Evolutionary conservation across 176 grass and related monocot genomes (phyloP), one percentile per base, ranked within the genome.

Genomic region (Triticum turgidum): DNA sequence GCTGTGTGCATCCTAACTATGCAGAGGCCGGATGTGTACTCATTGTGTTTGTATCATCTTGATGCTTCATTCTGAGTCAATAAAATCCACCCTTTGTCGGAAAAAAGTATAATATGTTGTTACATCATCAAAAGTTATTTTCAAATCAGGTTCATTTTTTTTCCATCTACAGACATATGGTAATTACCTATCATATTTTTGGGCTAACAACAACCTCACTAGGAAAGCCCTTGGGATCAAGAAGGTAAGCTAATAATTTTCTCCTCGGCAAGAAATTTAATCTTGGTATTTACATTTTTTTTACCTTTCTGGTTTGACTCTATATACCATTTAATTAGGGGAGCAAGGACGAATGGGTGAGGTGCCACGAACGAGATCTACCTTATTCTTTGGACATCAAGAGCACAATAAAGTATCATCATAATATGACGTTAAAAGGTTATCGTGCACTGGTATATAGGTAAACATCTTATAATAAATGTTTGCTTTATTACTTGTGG

Each of bases 181-280:
- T 18, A 58, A 73, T 15, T 90, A 87, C 62, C 21, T 95, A 0
- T 79, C 82, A 4, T 94, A 91, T 81, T 89, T 61, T 24, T 94
- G 87, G 92, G 87, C 81, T 9, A 94, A 94, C 56, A 83, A 13
- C 52, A 59, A 90, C 38, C 8, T 27, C 17, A 78, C 61, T 11
- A 35, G 69, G 38, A 47, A 71, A 22, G 70, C 82, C 65, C 85
- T 94, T 0, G 71, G 83, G 22, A 71, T 94, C 38, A 89, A 85
- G 34, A 66, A 82, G 79, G 86, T 82, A 49, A 78, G 10, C 3
- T 25, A 5, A 1, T 49, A 32, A 8, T 20, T 32, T 42, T 79
- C 5, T 72, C 13, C 24, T 1, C 7, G 25, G 14, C 22, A 9
- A 25, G 44, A 47, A 51, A 29, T 22, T 42, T 4, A 8, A 51